A percentile compares a stretch with the other conserved stretches of the same genome.
phyloP scores from a whole-genome alignment of 2,329 filamentous ascomycete genomes.

The Penicillium sp. region DNA sequence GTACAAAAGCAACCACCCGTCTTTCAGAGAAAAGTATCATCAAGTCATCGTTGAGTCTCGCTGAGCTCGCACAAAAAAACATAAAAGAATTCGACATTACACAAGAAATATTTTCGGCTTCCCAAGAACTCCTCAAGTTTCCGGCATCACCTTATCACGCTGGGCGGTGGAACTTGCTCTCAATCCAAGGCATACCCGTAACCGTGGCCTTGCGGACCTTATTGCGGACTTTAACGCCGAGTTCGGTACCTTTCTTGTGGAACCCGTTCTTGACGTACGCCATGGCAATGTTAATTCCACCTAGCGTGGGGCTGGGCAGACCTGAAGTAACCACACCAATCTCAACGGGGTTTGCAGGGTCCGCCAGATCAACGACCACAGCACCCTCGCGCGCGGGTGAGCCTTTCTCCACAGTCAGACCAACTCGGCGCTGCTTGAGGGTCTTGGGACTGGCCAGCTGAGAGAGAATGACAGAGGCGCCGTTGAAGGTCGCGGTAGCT shows the following conservation, averaged over 20 bases:
- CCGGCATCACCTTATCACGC: constrained; percentile 11
- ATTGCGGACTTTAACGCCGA: constrained; percentile 71
- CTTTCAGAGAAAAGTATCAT: neutral
- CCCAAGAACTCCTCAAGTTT: neutral
- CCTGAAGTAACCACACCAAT: constrained; percentile 84
- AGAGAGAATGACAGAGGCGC: constrained; percentile 66
- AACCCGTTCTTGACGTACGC: constrained; percentile 75
- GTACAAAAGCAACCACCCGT: constrained; percentile 7
- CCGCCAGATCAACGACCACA: constrained; percentile 57
- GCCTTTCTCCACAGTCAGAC: constrained; percentile 69
- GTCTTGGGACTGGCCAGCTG: constrained; percentile 61
- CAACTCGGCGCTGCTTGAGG: constrained; percentile 68
- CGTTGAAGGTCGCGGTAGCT: constrained; percentile 67
- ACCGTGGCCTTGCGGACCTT: constrained; percentile 69
- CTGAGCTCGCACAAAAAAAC: neutral
- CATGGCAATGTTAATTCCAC: constrained; percentile 87
- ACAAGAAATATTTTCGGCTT: too few species aligned
- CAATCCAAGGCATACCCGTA: constrained; percentile 83
- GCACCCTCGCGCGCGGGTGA: constrained; percentile 87
- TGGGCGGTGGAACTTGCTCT: constrained; percentile 63
- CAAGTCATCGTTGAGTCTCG: neutral
- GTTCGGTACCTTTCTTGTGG: constrained; percentile 78
- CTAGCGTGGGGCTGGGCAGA: constrained; percentile 77
- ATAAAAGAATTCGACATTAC: too few species aligned
- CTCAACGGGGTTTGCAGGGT: constrained; percentile 46